Percentiles rank a stretch among this genome's conserved stretches.
Conservation (phyloP, 2,329 filamentous ascomycete genomes). For the Colletotrichum cereale region DNA sequence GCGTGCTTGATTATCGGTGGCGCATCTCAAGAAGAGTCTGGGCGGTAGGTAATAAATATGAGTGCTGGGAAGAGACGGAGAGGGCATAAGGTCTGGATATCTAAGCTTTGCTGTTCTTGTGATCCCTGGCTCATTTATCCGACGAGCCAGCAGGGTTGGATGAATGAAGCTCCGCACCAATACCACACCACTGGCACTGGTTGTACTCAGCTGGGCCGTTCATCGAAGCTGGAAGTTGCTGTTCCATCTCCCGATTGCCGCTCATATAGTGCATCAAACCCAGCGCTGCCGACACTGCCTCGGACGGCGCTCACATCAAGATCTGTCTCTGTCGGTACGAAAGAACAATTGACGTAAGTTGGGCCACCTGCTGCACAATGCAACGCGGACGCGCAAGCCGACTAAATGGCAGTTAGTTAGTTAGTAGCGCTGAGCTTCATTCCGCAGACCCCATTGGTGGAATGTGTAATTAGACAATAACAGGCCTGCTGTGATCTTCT, state of each 20-base stretch:
- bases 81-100: no score
- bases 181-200: no score
- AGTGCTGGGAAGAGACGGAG: not conserved
- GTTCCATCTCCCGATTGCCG: not conserved
- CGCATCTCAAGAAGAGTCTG: not conserved
- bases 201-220: not conserved
- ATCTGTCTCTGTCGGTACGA: not conserved
- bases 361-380: not conserved
- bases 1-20: not conserved
- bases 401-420: not conserved
- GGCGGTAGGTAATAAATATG: not conserved
- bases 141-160: not conserved
- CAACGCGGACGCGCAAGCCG: not conserved
- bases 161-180: not conserved
- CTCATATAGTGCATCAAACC: not conserved
- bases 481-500: not conserved
- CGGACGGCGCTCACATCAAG: not conserved
- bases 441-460: conserved; percentile 13
- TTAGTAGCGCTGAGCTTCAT: conserved; percentile 8
- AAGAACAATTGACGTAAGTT: not conserved
- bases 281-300: not conserved
- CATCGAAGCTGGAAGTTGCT: not conserved
- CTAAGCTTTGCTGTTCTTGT: not conserved
- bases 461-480: conserved; percentile 25
- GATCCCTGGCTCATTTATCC: not conserved